phyloP scores from a whole-genome alignment of 257 asterid species.

The Marsdenia floribunda region DNA sequence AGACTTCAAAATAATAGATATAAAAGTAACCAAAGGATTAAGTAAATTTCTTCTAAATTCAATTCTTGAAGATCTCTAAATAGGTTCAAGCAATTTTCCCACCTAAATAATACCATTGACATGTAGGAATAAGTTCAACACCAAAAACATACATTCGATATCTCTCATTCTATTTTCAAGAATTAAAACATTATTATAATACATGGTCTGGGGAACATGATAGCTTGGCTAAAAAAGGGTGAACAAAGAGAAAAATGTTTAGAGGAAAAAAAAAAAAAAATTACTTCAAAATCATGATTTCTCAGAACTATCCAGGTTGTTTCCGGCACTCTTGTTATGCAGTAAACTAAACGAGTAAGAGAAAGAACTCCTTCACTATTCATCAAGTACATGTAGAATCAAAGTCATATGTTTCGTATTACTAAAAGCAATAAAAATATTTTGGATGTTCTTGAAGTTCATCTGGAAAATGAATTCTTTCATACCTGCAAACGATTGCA shows the following conservation, averaged over 20 bases:
- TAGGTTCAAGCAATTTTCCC: background rate
- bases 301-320: background rate
- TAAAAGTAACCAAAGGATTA: background rate
- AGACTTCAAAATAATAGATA: background rate
- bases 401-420: background rate
- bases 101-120: background rate
- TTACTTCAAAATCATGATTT: background rate
- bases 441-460: background rate
- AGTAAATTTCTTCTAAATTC: background rate
- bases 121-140: background rate
- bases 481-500: conserved; percentile 82
- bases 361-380: background rate
- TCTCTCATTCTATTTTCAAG: background rate
- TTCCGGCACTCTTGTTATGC: background rate
- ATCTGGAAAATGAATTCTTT: conserved; percentile 5
- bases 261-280: background rate
- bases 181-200: background rate
- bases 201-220: background rate
- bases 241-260: background rate
- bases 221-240: background rate
- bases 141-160: background rate
- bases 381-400: background rate
- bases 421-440: background rate
- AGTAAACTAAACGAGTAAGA: background rate
- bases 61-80: background rate